Conservation (phyloP, 2,329 filamentous ascomycete species). For the Diaporthe citriasiana region DNA sequence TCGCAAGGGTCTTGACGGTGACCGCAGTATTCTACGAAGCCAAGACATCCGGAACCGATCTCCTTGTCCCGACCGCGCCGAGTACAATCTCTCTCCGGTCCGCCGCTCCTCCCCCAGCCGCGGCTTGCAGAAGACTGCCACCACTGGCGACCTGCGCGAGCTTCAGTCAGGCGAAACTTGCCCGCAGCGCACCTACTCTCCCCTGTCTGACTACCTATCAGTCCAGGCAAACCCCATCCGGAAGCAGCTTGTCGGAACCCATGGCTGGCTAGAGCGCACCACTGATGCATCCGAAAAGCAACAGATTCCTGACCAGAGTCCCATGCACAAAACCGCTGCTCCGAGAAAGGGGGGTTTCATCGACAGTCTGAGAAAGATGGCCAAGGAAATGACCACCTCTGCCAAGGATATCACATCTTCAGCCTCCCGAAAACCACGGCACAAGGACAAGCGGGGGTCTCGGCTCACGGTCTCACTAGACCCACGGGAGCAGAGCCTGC, state of each 20-base stretch:
- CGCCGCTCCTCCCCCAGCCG: slow-evolving; percentile 8
- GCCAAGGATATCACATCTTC: slow-evolving; percentile 41
- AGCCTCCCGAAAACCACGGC: slow-evolving; percentile 46
- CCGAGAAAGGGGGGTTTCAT: slow-evolving; percentile 59
- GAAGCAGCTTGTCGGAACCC: slow-evolving; percentile 68
- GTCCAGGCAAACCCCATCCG: slow-evolving; percentile 57
- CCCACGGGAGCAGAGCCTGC: slow-evolving; percentile 69
- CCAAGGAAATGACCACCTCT: slow-evolving; percentile 60
- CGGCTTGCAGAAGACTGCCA: slow-evolving; percentile 41
- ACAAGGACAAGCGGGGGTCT: slow-evolving; percentile 49
- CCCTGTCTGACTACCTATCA: slow-evolving; percentile 59
- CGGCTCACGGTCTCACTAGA: slow-evolving; percentile 64
- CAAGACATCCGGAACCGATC: slow-evolving; percentile 20
- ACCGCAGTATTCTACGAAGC: slow-evolving; percentile 38
- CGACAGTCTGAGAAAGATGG: slow-evolving; percentile 65
- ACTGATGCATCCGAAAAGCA: slow-evolving; percentile 48
- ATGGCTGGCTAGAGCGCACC: slow-evolving; percentile 69
- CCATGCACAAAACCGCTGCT: slow-evolving; percentile 26
- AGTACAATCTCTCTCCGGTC: slow-evolving; percentile 17
- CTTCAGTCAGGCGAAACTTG: slow-evolving; percentile 37
- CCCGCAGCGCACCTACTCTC: slow-evolving; percentile 55
- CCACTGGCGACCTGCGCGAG: slow-evolving; percentile 39
- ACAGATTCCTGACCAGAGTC: slow-evolving; percentile 29
- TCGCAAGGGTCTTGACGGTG: slow-evolving; percentile 42
- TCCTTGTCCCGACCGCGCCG: slow-evolving; percentile 26